A percentile compares a stretch with the other conserved stretches of the same genome.
These are phyloP conservation scores for Zea mays DNA, from an alignment of 176 grass and related monocot species.

Conservation along the genomic window DNA sequence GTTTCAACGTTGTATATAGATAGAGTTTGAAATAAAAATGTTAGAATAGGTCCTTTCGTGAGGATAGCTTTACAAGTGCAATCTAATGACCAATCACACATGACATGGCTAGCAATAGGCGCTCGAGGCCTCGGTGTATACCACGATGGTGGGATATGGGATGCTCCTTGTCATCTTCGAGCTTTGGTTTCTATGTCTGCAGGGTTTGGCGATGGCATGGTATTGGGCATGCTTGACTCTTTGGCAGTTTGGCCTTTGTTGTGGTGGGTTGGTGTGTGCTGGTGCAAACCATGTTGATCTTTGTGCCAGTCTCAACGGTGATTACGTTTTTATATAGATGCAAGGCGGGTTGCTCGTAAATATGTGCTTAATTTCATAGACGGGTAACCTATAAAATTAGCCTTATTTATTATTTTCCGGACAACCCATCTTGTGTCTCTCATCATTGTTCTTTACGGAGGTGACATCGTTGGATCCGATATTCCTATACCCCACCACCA, in stretches of 20 bases:
- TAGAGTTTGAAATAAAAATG: too few species aligned
- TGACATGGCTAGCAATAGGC: neutral
- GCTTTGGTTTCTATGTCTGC: neutral
- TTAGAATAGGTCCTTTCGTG: too few species aligned
- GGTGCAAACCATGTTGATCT: neutral
- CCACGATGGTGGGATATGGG: neutral
- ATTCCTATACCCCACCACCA: too few species aligned
- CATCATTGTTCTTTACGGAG: neutral
- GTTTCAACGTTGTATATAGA: too few species aligned
- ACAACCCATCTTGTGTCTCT: too few species aligned
- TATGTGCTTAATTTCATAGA: too few species aligned
- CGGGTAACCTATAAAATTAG: too few species aligned
- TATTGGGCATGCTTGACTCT: neutral
- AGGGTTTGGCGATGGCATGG: neutral
- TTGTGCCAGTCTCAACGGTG: neutral
- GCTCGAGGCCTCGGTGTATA: too few species aligned
- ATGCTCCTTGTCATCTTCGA: neutral
- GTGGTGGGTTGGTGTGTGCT: neutral
- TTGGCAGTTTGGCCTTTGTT: neutral
- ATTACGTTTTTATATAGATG: neutral
- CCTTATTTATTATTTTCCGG: too few species aligned
- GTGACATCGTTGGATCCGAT: neutral
- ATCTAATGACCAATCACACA: neutral
- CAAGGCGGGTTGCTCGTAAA: too few species aligned
- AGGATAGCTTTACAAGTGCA: too few species aligned